Percentiles rank a stretch among this genome's conserved stretches.
These are phyloP conservation scores for Aureobasidium sp. DNA, from an alignment of 2,329 filamentous ascomycete genomes.

Conservation along the genomic window DNA sequence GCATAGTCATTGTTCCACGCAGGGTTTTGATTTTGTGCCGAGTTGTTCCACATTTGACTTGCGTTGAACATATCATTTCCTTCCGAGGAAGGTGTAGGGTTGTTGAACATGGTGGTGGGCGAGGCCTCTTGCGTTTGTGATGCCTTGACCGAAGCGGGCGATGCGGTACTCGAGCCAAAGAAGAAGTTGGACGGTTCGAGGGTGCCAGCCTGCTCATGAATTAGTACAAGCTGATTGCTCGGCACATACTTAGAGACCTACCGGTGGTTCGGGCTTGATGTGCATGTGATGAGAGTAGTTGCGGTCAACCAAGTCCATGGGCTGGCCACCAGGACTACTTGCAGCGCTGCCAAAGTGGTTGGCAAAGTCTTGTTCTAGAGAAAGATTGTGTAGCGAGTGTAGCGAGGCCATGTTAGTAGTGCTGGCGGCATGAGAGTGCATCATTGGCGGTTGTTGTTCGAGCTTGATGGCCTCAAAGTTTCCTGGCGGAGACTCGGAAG, in stretches of 20 bases:
- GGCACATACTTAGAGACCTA: not conserved
- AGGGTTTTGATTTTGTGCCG: slow-evolving; percentile 28
- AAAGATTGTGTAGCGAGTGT: slow-evolving; percentile 28
- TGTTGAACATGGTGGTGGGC: slow-evolving; percentile 29
- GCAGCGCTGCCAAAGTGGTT: slow-evolving; percentile 52
- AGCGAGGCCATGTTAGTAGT: slow-evolving; percentile 18
- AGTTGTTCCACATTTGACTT: slow-evolving; percentile 24
- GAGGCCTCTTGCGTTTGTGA: slow-evolving; percentile 21
- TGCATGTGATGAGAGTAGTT: slow-evolving; percentile 6
- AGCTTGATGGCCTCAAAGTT: slow-evolving; percentile 15
- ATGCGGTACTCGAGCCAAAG: slow-evolving; percentile 18
- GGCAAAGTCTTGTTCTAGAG: slow-evolving; percentile 30
- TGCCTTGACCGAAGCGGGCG: slow-evolving; percentile 18
- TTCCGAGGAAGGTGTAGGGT: slow-evolving; percentile 29
- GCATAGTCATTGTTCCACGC: slow-evolving; percentile 28
- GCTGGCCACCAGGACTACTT: slow-evolving; percentile 42
- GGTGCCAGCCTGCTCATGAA: slow-evolving; percentile 15
- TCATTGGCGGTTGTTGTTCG: not conserved
- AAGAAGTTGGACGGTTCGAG: slow-evolving; percentile 20
- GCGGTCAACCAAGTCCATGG: slow-evolving; percentile 9
- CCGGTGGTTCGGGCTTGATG: slow-evolving; percentile 18
- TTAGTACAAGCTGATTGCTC: not conserved
- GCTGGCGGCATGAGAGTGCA: slow-evolving; percentile 1
- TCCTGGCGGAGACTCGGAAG: slow-evolving; percentile 31
- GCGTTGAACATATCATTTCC: slow-evolving; percentile 28